These are phyloP conservation scores for Lagenidium sp. DNA, from an alignment of 352 stramenopile genomes.

Conservation along the genomic window DNA sequence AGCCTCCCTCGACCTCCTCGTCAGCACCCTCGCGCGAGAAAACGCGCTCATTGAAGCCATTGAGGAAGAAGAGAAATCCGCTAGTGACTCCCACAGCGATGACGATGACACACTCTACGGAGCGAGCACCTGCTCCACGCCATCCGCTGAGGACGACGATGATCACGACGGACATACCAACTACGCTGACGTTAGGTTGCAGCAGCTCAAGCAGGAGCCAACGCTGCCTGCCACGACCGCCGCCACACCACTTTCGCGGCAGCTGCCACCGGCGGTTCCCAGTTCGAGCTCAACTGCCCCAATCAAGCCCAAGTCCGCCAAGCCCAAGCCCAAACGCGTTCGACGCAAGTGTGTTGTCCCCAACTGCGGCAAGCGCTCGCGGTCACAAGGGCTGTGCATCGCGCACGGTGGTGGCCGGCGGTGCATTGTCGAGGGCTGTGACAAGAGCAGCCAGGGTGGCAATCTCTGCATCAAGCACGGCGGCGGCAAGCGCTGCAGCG, in stretches of 20 bases:
- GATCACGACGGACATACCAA: conserved; percentile 4
- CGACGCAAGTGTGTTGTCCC: conserved; percentile 56
- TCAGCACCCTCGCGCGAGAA: conserved; percentile 12
- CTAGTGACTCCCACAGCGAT: neutral
- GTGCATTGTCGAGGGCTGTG: conserved; percentile 63
- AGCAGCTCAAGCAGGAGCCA: conserved; percentile 5
- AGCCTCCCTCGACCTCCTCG: conserved; percentile 14
- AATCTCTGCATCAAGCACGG: conserved; percentile 85
- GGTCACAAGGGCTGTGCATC: conserved; percentile 80
- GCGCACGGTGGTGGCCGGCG: conserved; percentile 76
- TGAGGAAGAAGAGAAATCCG: neutral
- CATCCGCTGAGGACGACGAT: conserved; percentile 1
- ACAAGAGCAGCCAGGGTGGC: conserved; percentile 78
- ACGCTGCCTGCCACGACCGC: neutral
- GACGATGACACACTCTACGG: neutral
- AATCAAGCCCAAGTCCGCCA: neutral
- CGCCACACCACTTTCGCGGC: too few species aligned
- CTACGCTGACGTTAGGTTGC: conserved; percentile 4
- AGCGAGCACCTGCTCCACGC: too few species aligned
- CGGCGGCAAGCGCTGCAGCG: conserved; percentile 74
- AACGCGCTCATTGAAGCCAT: conserved; percentile 5
- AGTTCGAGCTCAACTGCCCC: neutral
- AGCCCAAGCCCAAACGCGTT: conserved; percentile 10
- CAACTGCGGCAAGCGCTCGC: conserved; percentile 76
- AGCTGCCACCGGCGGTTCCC: too few species aligned